Percentiles rank a stretch among this genome's conserved stretches.
Conservation (phyloP, 176 grass and related monocot species). For the Hsuehochloa calcarea region DNA sequence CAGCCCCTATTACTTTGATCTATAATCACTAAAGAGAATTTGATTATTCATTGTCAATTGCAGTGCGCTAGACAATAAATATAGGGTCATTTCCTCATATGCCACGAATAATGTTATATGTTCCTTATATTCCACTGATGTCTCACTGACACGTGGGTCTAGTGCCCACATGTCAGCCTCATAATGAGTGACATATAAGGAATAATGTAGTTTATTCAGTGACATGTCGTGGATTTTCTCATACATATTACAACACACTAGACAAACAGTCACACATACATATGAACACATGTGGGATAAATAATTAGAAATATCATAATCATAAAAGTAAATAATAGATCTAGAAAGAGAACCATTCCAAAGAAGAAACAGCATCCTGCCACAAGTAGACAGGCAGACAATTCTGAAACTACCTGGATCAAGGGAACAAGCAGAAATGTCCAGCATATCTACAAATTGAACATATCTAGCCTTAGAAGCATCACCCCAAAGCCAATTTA, state of each 20-base stretch:
- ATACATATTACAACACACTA: background rate
- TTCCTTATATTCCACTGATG: no score
- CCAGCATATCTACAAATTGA: background rate
- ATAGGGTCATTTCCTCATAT: no score
- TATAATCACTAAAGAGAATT: background rate
- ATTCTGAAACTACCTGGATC: constrained; percentile 13
- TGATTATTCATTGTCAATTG: background rate
- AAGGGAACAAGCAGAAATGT: background rate
- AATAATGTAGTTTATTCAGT: no score
- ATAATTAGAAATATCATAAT: background rate
- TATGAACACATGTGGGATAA: background rate
- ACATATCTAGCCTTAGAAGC: background rate
- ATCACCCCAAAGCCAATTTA: background rate
- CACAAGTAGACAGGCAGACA: constrained; percentile 12
- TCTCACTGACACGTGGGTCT: no score
- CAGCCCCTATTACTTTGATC: background rate
- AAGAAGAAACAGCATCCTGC: background rate
- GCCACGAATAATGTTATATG: no score
- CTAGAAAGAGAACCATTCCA: constrained; percentile 7
- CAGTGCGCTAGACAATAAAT: background rate
- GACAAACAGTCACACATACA: background rate
- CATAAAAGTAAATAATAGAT: background rate
- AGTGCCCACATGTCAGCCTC: no score
- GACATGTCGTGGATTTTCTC: no score
- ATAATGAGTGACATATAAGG: no score